Evolutionary conservation across 257 asterid species (phyloP).

Genomic region (Solanum acaule): DNA sequence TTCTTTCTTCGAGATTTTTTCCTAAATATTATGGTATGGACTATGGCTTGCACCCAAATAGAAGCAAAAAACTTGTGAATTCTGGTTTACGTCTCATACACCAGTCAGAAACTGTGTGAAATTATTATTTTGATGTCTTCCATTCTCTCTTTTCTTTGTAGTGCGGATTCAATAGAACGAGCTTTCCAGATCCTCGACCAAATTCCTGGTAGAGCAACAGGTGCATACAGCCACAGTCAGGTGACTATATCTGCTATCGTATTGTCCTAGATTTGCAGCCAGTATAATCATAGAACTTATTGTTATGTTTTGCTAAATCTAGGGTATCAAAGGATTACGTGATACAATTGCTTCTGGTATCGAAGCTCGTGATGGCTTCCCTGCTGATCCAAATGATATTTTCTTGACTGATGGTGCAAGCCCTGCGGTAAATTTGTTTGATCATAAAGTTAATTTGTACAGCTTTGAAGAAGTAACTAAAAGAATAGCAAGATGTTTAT

Average conservation of each 20-base stretch:
- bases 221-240: slow-evolving; percentile 99
- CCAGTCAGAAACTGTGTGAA: neutral
- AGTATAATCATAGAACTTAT: neutral
- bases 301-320: neutral
- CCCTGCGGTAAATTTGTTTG: slow-evolving; percentile 61
- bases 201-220: slow-evolving; percentile 98
- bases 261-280: neutral
- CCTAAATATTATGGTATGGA: neutral
- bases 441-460: neutral
- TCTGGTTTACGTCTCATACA: neutral
- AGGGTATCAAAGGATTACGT: slow-evolving; percentile 95
- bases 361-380: slow-evolving; percentile 95
- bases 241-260: slow-evolving; percentile 17
- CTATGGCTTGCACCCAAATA: neutral
- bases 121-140: neutral
- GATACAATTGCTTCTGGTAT: slow-evolving; percentile 91
- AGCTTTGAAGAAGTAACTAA: neutral
- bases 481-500: neutral
- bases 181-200: slow-evolving; percentile 87
- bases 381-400: slow-evolving; percentile 86
- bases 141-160: slow-evolving; percentile 12
- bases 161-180: slow-evolving; percentile 92
- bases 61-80: neutral
- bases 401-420: slow-evolving; percentile 99
- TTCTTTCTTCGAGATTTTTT: neutral